phyloP scores from a whole-genome alignment of 2,329 filamentous ascomycete species.

The Botryotinia calthae region DNA sequence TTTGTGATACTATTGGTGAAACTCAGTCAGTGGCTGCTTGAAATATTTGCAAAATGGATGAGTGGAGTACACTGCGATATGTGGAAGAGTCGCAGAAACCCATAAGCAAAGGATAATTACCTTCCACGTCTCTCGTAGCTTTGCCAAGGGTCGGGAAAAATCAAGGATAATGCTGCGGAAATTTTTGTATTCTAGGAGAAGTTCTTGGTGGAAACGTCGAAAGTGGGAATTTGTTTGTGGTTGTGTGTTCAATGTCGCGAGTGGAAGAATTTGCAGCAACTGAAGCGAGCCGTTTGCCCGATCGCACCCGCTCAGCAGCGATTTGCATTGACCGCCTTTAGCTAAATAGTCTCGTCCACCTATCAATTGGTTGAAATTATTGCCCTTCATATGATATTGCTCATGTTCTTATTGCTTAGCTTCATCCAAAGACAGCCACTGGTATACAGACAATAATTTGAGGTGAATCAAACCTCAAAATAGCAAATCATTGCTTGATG shows the following conservation, averaged over 20 bases:
- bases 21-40: background rate
- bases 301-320: background rate
- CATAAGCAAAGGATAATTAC: background rate
- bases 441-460: background rate
- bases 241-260: background rate
- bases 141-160: background rate
- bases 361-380: background rate
- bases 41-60: background rate
- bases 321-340: background rate
- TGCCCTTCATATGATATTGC: background rate
- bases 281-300: background rate
- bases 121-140: background rate
- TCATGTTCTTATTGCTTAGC: background rate
- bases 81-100: background rate
- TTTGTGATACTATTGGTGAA: background rate
- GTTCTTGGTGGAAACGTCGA: background rate
- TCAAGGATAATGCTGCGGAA: background rate
- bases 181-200: background rate
- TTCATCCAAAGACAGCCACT: background rate
- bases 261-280: background rate
- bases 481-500: background rate
- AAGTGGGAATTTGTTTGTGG: conserved; percentile 1
- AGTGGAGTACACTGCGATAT: background rate
- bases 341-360: background rate
- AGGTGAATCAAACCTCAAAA: background rate